phyloP scores from a whole-genome alignment of 2,329 filamentous ascomycete genomes.

The Colletotrichum sp. region DNA sequence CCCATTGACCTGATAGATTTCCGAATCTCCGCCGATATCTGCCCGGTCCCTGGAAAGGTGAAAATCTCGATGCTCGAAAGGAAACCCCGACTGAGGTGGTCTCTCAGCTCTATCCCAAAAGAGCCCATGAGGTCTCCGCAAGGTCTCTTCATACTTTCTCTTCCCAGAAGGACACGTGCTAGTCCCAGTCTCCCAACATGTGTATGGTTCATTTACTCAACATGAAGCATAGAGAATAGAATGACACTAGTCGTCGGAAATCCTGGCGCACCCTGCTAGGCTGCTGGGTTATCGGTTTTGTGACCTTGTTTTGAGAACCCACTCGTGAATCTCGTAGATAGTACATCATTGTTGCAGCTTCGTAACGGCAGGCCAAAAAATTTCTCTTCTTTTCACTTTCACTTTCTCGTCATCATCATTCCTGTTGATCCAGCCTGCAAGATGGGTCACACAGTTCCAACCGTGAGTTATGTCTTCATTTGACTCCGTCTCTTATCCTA shows the following conservation, averaged over 20 bases:
- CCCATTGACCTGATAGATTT: neutral
- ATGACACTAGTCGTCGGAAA: neutral
- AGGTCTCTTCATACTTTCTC: neutral
- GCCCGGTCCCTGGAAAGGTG: neutral
- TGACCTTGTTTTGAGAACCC: neutral
- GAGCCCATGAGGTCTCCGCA: neutral
- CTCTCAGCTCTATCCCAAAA: neutral
- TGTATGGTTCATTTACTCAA: neutral
- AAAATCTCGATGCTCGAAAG: accelerated
- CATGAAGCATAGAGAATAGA: neutral
- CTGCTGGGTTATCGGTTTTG: neutral
- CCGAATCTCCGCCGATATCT: neutral
- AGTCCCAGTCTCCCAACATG: neutral
- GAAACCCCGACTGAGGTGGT: neutral
- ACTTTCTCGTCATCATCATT: neutral
- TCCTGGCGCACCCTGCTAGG: neutral
- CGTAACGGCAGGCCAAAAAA: neutral
- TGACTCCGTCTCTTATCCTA: neutral
- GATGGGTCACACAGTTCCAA: neutral
- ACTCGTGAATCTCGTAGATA: neutral
- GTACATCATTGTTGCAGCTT: neutral
- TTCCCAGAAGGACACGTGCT: neutral
- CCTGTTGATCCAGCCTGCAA: neutral
- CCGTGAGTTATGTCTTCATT: neutral
- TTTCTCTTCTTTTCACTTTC: neutral